Percentiles rank a stretch among this genome's conserved stretches.
These are phyloP conservation scores for Asterella californica DNA, from an alignment of 225 moss, liverwort and hornwort species.

Conservation along the genomic window DNA sequence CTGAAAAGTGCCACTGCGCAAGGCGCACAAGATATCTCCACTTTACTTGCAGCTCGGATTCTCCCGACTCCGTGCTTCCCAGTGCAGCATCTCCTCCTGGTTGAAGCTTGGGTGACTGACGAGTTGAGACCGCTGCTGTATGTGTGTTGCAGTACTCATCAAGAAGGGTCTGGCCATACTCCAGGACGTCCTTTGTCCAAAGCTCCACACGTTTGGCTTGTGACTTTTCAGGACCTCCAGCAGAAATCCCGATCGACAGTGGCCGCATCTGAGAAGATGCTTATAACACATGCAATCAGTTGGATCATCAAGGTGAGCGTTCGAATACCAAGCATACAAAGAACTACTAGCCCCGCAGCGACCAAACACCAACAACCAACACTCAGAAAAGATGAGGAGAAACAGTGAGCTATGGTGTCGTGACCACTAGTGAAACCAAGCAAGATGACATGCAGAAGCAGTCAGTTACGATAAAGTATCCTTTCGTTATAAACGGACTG, in stretches of 20 bases:
- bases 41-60: conserved; percentile 57
- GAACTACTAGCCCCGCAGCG: too few relatives aligned
- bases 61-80: conserved; percentile 43
- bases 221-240: conserved; percentile 94
- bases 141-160: conserved; percentile 60
- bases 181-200: conserved; percentile 94
- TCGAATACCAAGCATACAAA: too few relatives aligned
- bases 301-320: too few relatives aligned
- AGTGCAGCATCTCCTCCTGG: conserved; percentile 46
- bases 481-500: too few relatives aligned
- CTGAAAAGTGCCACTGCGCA: conserved; percentile 90
- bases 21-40: conserved; percentile 89
- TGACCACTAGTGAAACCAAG: too few relatives aligned
- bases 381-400: too few relatives aligned
- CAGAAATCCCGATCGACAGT: conserved; percentile 88
- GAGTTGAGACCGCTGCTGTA: conserved; percentile 15
- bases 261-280: conserved; percentile 59
- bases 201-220: conserved; percentile 90
- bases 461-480: too few relatives aligned
- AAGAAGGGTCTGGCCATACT: conserved; percentile 73
- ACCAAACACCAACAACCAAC: too few relatives aligned
- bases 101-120: conserved; percentile 13
- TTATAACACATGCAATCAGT: neutral
- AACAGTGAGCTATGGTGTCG: too few relatives aligned
- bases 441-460: too few relatives aligned